Conservation (phyloP, 2,329 filamentous ascomycete genomes). For the Akanthomyces dipterigenus region DNA sequence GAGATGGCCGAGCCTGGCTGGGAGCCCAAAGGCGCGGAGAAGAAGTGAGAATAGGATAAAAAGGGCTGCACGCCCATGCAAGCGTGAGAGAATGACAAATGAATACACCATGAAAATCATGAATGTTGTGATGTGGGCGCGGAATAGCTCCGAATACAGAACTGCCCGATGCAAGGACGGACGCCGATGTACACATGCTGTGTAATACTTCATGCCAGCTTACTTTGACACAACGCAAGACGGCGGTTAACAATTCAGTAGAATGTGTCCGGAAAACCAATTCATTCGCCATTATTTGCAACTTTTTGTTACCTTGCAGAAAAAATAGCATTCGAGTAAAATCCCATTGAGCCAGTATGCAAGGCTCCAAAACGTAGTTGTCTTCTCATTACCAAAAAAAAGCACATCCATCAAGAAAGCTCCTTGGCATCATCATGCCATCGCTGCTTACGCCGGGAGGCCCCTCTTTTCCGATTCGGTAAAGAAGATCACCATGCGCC, state of each 20-base stretch:
- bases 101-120: background rate
- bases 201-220: background rate
- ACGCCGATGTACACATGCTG: background rate
- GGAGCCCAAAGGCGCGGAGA: slow-evolving; percentile 21
- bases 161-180: background rate
- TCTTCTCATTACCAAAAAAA: background rate
- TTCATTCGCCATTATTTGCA: background rate
- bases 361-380: background rate
- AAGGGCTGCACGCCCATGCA: background rate
- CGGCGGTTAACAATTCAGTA: background rate
- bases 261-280: background rate
- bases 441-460: slow-evolving; percentile 51
- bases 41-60: background rate
- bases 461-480: slow-evolving; percentile 90
- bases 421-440: background rate
- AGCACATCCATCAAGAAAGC: no score
- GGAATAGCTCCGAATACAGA: background rate
- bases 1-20: slow-evolving; percentile 25
- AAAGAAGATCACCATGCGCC: slow-evolving; percentile 98
- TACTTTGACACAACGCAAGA: background rate
- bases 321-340: background rate
- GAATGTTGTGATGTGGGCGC: background rate
- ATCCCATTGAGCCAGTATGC: background rate
- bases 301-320: background rate
- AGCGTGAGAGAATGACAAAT: background rate